phyloP scores from a whole-genome alignment of 768 basidiomycete genomes.

The Termitomyces sp. region DNA sequence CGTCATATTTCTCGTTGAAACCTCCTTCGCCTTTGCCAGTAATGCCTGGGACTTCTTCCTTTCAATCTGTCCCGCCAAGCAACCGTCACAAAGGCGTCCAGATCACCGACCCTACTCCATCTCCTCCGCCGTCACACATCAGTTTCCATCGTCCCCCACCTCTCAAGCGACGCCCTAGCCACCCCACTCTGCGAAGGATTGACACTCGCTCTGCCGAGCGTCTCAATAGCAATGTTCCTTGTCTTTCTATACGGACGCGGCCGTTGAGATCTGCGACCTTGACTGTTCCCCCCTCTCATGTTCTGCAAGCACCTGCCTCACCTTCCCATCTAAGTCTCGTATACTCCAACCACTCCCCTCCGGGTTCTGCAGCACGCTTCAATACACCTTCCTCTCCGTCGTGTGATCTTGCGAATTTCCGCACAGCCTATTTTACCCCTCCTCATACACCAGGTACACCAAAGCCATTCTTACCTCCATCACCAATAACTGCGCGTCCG shows the following conservation, averaged over 20 bases:
- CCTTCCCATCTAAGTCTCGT: constrained; percentile 58
- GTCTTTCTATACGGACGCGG: constrained; percentile 55
- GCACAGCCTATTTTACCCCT: constrained; percentile 48
- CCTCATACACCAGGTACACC: constrained; percentile 50
- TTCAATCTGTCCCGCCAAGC: constrained; percentile 6
- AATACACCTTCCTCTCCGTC: constrained; percentile 29
- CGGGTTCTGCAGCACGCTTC: constrained; percentile 45
- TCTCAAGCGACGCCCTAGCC: constrained; percentile 55
- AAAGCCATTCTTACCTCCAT: constrained; percentile 39
- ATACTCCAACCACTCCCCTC: constrained; percentile 56
- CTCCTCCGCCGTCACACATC: constrained; percentile 63
- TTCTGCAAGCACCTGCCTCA: constrained; percentile 35
- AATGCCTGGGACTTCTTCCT: constrained; percentile 44
- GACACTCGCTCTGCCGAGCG: constrained; percentile 56
- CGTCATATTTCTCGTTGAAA: constrained; percentile 27
- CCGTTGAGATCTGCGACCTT: constrained; percentile 58
- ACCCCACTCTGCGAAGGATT: constrained; percentile 54
- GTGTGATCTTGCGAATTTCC: constrained; percentile 30
- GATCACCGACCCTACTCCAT: constrained; percentile 45
- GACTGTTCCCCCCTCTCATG: constrained; percentile 41
- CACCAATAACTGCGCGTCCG: constrained; percentile 62
- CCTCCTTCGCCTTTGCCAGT: constrained; percentile 44
- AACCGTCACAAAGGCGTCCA: constrained; percentile 4
- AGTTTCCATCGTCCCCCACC: constrained; percentile 46
- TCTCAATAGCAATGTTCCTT: constrained; percentile 43